These are phyloP conservation scores for Fusarium brachygibbosum DNA, from an alignment of 2,329 filamentous ascomycete genomes.

Conservation along the genomic window DNA sequence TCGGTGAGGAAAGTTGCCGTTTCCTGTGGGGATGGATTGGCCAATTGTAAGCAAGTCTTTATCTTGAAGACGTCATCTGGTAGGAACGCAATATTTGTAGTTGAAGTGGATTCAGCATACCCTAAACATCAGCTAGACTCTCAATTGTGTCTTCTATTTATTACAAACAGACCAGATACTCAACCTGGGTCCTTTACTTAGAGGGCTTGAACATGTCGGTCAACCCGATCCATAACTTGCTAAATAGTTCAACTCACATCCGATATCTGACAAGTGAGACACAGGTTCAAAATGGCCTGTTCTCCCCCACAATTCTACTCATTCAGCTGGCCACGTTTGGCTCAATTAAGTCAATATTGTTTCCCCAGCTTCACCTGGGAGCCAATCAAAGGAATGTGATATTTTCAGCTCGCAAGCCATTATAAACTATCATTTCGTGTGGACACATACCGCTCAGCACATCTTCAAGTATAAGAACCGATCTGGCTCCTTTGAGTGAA, in stretches of 20 bases:
- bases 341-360: background rate
- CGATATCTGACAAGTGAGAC: background rate
- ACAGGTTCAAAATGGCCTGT: accelerated
- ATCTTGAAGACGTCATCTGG: conserved; percentile 14
- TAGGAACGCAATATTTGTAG: background rate
- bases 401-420: conserved; percentile 4
- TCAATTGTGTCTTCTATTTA: background rate
- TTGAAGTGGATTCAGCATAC: background rate
- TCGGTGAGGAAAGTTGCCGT: conserved; percentile 2
- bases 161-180: too few relatives aligned
- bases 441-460: background rate
- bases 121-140: background rate
- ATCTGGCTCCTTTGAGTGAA: accelerated
- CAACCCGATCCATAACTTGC: accelerated
- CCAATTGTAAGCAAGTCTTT: background rate
- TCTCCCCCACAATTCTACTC: background rate
- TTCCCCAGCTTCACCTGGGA: background rate
- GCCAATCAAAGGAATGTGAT: conserved; percentile 11
- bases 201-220: too few relatives aligned
- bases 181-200: too few relatives aligned
- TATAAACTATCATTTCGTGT: accelerated
- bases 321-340: conserved; percentile 15
- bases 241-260: accelerated
- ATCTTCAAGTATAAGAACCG: background rate
- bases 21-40: accelerated